Base-by-base conservation (phyloP, 2,329 filamentous ascomycete species). In the Diatrype stigma region DNA sequence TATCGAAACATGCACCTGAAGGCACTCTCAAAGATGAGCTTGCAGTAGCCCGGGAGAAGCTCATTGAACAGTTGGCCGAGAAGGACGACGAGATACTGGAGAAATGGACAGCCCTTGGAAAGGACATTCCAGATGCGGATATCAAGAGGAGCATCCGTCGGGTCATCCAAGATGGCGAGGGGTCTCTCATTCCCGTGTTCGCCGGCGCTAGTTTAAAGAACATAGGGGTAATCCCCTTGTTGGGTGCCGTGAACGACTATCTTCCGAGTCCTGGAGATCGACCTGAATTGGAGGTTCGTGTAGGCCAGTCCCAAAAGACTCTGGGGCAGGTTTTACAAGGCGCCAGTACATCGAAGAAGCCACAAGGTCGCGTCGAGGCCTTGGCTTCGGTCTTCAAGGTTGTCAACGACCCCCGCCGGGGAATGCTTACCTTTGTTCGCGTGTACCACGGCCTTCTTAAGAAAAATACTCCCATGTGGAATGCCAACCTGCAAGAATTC, bases 171-270 rank as follows among this genome's bases (percentile, higher is more conserved):
- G 75, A 77, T 45, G 82, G 85, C 1, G 79, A 86, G 10, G 90
- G 89, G 47, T 75, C 73, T n/a, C 75, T 95, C 17, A 87, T 94
- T 42, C 93, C 93, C 1, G 80, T 96, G 0, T 95, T 96, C 69
- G 90, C 90, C 1, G 93, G 93, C 2, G 92, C 93, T 5, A 96
- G 92, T 67, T 91, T 97, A 69, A 84, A 88, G 40, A 96, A 97
- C 58, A 90, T 97, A 55, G 94, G 94, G 7, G 91, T 97, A 3
- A 90, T 96, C 67, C 90, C 92, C 26, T 76, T 99, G 21, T 80
- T 97, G 48, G 91, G 97, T 67, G 90, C 90, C 35, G 84, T 97
- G 12, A 83, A 90, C 8, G 89, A 96, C 63, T 86, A 96, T 44
- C 77, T 97, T 2, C 94, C 94, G 0, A 89, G 84, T 56, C 94